phyloP scores from a whole-genome alignment of 345 rosid genomes.

The Conringia planisiliqua region DNA sequence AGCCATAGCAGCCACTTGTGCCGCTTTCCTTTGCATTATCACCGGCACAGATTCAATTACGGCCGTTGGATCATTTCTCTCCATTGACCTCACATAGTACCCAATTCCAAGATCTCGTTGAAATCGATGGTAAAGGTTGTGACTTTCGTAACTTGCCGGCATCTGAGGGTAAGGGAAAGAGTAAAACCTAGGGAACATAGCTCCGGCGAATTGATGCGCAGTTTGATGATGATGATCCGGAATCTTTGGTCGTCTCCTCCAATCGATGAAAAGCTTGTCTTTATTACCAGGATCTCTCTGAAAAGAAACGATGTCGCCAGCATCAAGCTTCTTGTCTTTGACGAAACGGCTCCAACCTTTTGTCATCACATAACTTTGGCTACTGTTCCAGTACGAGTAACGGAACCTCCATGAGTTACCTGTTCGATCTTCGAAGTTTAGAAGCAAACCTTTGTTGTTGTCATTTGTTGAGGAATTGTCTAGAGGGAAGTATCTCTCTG shows the following conservation, averaged over 20 bases:
- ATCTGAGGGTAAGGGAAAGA: conserved; percentile 42
- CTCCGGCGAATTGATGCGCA: conserved; percentile 37
- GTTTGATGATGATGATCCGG: conserved; percentile 34
- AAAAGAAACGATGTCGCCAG: conserved; percentile 88
- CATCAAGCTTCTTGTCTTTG: conserved; percentile 91
- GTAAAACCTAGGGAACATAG: conserved; percentile 59
- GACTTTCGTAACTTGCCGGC: conserved; percentile 8
- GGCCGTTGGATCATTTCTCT: conserved; percentile 29
- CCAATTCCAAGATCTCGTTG: conserved; percentile 39
- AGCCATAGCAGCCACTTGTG: conserved; percentile 19
- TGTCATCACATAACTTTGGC: conserved; percentile 97
- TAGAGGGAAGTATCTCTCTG: conserved; percentile 72
- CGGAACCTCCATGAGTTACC: conserved; percentile 85
- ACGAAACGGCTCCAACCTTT: conserved; percentile 99
- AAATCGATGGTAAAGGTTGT: conserved; percentile 26
- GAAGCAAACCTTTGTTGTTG: conserved; percentile 67
- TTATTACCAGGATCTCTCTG: conserved; percentile 62
- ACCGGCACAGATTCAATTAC: conserved; percentile 38
- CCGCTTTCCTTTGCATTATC: conserved; percentile 24
- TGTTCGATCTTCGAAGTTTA: conserved; percentile 77
- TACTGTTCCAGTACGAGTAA: conserved; percentile 93
- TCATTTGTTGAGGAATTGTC: conserved; percentile 38
- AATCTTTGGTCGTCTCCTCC: conserved; percentile 69
- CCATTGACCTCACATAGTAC: conserved; percentile 29
- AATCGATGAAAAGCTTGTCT: conserved; percentile 67